A percentile compares a stretch with the other conserved stretches of the same genome.
Conservation (phyloP, 2,329 filamentous ascomycete species). For the Fusarium vanettenii region DNA sequence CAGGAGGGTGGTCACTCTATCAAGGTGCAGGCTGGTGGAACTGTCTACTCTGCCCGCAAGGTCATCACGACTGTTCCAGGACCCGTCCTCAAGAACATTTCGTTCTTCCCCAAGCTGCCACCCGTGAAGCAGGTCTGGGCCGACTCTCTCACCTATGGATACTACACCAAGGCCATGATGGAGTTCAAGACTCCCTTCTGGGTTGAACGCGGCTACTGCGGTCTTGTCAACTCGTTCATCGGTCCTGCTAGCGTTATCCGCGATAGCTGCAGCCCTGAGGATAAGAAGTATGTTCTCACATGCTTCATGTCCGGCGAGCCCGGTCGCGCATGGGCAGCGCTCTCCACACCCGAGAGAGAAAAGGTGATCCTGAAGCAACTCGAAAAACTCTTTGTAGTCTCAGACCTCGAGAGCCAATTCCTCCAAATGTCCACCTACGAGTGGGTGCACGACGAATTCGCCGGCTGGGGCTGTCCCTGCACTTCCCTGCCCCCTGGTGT, state of each 20-base stretch:
- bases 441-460: slow-evolving; percentile 53
- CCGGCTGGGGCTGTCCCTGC: slow-evolving; percentile 55
- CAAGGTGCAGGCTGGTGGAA: slow-evolving; percentile 41
- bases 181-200: slow-evolving; percentile 55
- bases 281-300: slow-evolving; percentile 49
- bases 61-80: slow-evolving; percentile 62
- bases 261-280: slow-evolving; percentile 52
- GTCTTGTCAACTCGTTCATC: slow-evolving; percentile 56
- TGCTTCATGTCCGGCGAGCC: slow-evolving; percentile 55
- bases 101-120: slow-evolving; percentile 60
- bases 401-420: slow-evolving; percentile 38
- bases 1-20: slow-evolving; percentile 38
- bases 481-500: slow-evolving; percentile 52
- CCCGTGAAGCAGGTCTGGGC: slow-evolving; percentile 49
- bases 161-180: slow-evolving; percentile 64
- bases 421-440: slow-evolving; percentile 49
- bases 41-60: slow-evolving; percentile 51
- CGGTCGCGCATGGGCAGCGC: slow-evolving; percentile 48
- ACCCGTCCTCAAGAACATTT: slow-evolving; percentile 57
- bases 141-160: slow-evolving; percentile 54
- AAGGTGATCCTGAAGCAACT: slow-evolving; percentile 44
- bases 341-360: slow-evolving; percentile 31
- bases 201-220: slow-evolving; percentile 54
- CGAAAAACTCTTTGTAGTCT: slow-evolving; percentile 36
- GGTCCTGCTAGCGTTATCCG: slow-evolving; percentile 60